Evolutionary conservation across 2,329 filamentous ascomycete species (phyloP).

Genomic region (Colletotrichum orbiculare): DNA sequence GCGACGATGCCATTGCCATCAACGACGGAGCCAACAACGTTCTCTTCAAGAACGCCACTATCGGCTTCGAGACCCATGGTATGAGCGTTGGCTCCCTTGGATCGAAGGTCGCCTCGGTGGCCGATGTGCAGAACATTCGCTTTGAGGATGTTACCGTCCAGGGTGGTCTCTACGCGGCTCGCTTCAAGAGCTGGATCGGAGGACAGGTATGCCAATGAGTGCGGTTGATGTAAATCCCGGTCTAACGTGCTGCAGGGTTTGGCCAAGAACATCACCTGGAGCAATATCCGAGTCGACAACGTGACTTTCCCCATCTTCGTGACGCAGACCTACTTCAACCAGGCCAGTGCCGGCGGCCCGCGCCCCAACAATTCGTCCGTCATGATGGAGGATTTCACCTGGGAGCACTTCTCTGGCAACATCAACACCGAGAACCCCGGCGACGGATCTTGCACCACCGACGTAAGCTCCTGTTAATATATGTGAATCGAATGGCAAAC

Average conservation of each 20-base stretch:
- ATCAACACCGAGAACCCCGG: slow-evolving; percentile 55
- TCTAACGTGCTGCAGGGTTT: slow-evolving; percentile 45
- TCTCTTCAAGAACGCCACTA: slow-evolving; percentile 50
- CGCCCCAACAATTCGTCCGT: slow-evolving; percentile 52
- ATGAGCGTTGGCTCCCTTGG: slow-evolving; percentile 57
- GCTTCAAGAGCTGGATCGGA: slow-evolving; percentile 57
- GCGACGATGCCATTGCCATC: slow-evolving; percentile 56
- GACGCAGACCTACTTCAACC: slow-evolving; percentile 57
- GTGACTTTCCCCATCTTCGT: slow-evolving; percentile 59
- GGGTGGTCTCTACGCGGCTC: slow-evolving; percentile 53
- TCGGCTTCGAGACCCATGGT: slow-evolving; percentile 56
- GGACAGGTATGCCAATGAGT: slow-evolving; percentile 39
- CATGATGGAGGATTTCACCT: slow-evolving; percentile 54
- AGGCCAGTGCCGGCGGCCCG: slow-evolving; percentile 45
- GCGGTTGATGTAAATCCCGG: neutral
- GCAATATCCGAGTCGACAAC: slow-evolving; percentile 54
- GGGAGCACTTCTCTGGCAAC: slow-evolving; percentile 52
- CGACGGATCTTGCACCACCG: slow-evolving; percentile 53
- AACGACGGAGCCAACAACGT: slow-evolving; percentile 51
- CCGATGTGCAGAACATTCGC: slow-evolving; percentile 49
- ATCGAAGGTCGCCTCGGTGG: slow-evolving; percentile 44
- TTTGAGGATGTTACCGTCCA: slow-evolving; percentile 56
- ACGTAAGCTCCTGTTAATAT: slow-evolving; percentile 34
- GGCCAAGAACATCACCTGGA: slow-evolving; percentile 55
- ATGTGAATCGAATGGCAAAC: neutral